Evolutionary conservation across 352 stramenopile species (phyloP).

Genomic region (Phytopythium cucurbitacearum): DNA sequence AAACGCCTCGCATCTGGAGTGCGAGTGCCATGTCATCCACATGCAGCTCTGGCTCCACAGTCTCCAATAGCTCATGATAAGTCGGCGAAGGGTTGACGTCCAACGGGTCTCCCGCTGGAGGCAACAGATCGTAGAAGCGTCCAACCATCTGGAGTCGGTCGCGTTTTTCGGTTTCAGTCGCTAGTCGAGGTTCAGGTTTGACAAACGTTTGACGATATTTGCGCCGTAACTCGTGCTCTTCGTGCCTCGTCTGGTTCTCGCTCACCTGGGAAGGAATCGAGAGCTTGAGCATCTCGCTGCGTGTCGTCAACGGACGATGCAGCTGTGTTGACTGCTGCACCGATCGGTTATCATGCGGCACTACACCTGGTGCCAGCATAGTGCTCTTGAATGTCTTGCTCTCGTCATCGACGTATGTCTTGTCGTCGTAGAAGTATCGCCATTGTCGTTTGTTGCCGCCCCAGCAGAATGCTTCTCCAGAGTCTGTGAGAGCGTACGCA

Average conservation of each 20-base stretch:
- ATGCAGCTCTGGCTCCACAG: conserved; percentile 58
- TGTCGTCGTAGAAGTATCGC: conserved; percentile 67
- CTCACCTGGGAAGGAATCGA: conserved; percentile 39
- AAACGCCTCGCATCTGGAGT: conserved; percentile 56
- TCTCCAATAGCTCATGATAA: conserved; percentile 45
- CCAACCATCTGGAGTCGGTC: conserved; percentile 37
- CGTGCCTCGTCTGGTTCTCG: conserved; percentile 23
- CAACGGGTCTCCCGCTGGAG: conserved; percentile 8
- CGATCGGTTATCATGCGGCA: neutral
- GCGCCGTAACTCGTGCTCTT: conserved; percentile 29
- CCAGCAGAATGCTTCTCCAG: conserved; percentile 75
- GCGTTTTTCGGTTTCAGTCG: conserved; percentile 42
- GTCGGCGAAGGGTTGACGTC: conserved; percentile 7
- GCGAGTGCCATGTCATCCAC: conserved; percentile 60
- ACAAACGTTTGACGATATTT: conserved; percentile 53
- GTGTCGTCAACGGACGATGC: conserved; percentile 32
- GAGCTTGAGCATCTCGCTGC: conserved; percentile 65
- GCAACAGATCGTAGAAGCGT: conserved; percentile 52
- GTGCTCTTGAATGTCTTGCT: neutral
- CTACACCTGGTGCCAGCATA: neutral
- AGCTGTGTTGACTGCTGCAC: neutral
- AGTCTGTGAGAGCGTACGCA: conserved; percentile 61
- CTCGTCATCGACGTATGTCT: conserved; percentile 11
- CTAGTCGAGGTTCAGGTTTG: conserved; percentile 26
- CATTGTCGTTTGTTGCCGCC: conserved; percentile 64